Evolutionary conservation across 2,329 filamentous ascomycete genomes (phyloP).

Genomic region (Byssochlamys sp.): DNA sequence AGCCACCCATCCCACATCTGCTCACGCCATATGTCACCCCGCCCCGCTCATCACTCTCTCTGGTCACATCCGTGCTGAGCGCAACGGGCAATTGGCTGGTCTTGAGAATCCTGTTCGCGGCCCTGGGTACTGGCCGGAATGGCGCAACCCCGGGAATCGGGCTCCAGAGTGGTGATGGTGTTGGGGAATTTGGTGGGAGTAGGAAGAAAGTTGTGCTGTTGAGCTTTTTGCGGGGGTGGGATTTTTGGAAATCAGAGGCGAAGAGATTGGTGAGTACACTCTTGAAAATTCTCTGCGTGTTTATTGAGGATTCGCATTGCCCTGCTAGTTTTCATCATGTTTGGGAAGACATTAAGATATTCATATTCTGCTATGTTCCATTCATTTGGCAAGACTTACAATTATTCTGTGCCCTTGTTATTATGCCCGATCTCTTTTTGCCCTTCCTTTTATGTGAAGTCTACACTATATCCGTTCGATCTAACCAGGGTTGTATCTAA

Average conservation of each 20-base stretch:
- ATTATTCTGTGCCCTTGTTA: too few species aligned
- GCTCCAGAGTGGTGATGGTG: constrained; percentile 11
- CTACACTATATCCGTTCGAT: too few species aligned
- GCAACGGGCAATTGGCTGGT: constrained; percentile 49
- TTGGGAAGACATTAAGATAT: too few species aligned
- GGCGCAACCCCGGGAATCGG: constrained; percentile 4
- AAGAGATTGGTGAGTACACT: constrained; percentile 51
- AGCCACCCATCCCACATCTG: constrained; percentile 31
- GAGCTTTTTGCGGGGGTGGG: constrained; percentile 68
- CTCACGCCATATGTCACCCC: constrained; percentile 29
- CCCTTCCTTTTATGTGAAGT: too few species aligned
- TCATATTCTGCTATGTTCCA: too few species aligned
- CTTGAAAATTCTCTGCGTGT: too few species aligned
- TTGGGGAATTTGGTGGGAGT: constrained; percentile 16
- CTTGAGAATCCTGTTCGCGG: constrained; percentile 42
- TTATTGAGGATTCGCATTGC: too few species aligned
- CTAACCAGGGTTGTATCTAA: too few species aligned
- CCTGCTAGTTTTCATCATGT: too few species aligned
- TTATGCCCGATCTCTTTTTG: too few species aligned
- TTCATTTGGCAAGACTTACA: too few species aligned
- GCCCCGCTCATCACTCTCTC: constrained; percentile 29
- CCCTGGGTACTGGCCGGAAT: constrained; percentile 23
- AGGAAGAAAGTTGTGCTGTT: constrained; percentile 58
- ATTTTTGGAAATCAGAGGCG: constrained; percentile 67
- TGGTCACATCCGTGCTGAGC: constrained; percentile 37